phyloP scores from a whole-genome alignment of 2,329 filamentous ascomycete species.

The Alternaria triticina region DNA sequence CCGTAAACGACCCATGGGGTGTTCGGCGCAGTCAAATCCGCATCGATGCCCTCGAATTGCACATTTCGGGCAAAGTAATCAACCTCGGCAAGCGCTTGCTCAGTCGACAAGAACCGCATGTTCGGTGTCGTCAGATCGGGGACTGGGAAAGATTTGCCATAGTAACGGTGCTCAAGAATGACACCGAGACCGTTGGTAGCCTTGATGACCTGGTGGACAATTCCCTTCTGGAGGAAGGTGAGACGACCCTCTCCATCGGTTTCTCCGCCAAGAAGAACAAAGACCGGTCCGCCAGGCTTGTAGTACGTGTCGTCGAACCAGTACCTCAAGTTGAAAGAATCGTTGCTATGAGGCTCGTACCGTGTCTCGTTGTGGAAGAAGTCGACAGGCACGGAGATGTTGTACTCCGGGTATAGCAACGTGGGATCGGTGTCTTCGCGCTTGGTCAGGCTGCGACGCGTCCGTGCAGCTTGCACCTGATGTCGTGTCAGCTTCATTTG shows the following conservation, averaged over 20 bases:
- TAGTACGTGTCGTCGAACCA: slow-evolving; percentile 84
- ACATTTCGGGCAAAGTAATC: slow-evolving; percentile 80
- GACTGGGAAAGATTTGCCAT: slow-evolving; percentile 76
- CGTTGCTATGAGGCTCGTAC: slow-evolving; percentile 78
- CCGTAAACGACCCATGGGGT: slow-evolving; percentile 81
- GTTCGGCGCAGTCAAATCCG: slow-evolving; percentile 68
- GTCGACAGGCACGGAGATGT: slow-evolving; percentile 69
- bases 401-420: slow-evolving; percentile 56
- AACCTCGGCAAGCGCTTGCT: slow-evolving; percentile 81
- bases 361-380: slow-evolving; percentile 81
- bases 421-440: slow-evolving; percentile 43
- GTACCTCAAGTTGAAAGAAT: slow-evolving; percentile 74
- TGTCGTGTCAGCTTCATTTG: not conserved
- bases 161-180: slow-evolving; percentile 87
- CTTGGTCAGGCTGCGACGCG: slow-evolving; percentile 31
- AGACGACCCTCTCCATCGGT: slow-evolving; percentile 68
- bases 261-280: slow-evolving; percentile 78
- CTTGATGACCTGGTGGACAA: slow-evolving; percentile 72
- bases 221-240: slow-evolving; percentile 77
- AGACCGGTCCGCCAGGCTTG: slow-evolving; percentile 77
- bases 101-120: slow-evolving; percentile 81
- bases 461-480: slow-evolving; percentile 24
- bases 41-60: slow-evolving; percentile 70
- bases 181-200: slow-evolving; percentile 74
- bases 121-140: slow-evolving; percentile 71